phyloP scores from a whole-genome alignment of 371 early-diverging fungal genomes.

The Apophysomyces sp. region DNA sequence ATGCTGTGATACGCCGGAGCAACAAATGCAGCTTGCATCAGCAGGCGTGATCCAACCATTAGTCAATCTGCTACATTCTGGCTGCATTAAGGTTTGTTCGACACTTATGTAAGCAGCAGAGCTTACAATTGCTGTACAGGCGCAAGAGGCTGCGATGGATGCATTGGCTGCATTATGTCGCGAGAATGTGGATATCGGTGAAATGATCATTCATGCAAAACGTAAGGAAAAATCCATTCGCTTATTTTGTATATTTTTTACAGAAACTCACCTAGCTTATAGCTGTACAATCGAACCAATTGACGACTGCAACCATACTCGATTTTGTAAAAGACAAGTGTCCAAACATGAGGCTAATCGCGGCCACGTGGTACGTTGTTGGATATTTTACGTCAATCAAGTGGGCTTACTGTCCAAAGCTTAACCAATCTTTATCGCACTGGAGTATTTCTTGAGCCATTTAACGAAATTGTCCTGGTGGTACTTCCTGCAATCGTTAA shows the following conservation, averaged over 20 bases:
- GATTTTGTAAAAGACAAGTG: conserved; percentile 63
- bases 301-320: conserved; percentile 54
- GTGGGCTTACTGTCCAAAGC: conserved; percentile 29
- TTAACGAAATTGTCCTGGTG: conserved; percentile 54
- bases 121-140: conserved; percentile 18
- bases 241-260: background rate
- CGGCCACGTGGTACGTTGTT: conserved; percentile 62
- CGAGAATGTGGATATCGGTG: conserved; percentile 60
- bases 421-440: conserved; percentile 71
- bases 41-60: conserved; percentile 64
- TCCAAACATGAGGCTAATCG: conserved; percentile 66
- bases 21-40: conserved; percentile 60
- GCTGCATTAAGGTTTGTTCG: conserved; percentile 40
- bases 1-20: conserved; percentile 61
- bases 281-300: conserved; percentile 27
- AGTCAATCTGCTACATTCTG: conserved; percentile 58
- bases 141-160: conserved; percentile 81
- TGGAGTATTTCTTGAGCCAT: conserved; percentile 56
- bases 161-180: conserved; percentile 70
- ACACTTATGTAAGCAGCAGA: background rate
- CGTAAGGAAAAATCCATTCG: conserved; percentile 30
- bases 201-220: conserved; percentile 45
- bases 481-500: conserved; percentile 80
- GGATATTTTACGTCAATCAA: background rate
- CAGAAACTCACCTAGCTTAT: background rate